Evolutionary conservation across 2,329 filamentous ascomycete genomes (phyloP), one percentile per base, ranked within the genome.

Genomic region (Lecanicillium sp.): DNA sequence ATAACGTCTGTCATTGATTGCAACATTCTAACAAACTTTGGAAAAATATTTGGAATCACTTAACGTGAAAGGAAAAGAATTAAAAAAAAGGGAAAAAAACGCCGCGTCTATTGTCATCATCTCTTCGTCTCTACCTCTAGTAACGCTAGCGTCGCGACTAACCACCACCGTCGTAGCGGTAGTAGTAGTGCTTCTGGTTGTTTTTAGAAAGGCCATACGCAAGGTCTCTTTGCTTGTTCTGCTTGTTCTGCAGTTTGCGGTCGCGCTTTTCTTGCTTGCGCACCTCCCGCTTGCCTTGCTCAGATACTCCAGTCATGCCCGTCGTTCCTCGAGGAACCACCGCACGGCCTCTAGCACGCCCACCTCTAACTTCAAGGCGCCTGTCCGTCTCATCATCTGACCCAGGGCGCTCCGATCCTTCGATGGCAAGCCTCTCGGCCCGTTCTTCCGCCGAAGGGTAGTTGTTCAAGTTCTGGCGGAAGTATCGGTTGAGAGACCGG

Each of bases 381-480:
- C 56, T 51, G 7, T 54, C 53, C 8, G 68, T 66, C 34, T 62
- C 62, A 11, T 50, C 58, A 27, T 62, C 63, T 11, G 49, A 43
- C 8, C 47, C 32, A 7, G 45, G 41, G 3, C 35, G 40, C 20
- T 44, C 42, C 8, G 57, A 53, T 4, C 48, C 58, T 45, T 81
- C 73, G 42, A 85, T 74, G 5, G 78, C 72, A 43, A 81, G 68
- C 50, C 78, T 79, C 49, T 81, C 73, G 41, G 76, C 71, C 38
- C 85, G 81, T 62, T 95, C 88, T 42, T 84, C 83, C 1, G 80
- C 66, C 3, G 84, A 80, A 2, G 88, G 88, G 58, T 95, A 83
- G 59, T 78, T 85, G 60, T 83, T 80, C 31, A 98, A 70, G 62
- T 96, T 96, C 65, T 98, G 92, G 43, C 86, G 81, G 67, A 80